Conservation (phyloP, 2,329 filamentous ascomycete species). For the Alternaria brassicicola region DNA sequence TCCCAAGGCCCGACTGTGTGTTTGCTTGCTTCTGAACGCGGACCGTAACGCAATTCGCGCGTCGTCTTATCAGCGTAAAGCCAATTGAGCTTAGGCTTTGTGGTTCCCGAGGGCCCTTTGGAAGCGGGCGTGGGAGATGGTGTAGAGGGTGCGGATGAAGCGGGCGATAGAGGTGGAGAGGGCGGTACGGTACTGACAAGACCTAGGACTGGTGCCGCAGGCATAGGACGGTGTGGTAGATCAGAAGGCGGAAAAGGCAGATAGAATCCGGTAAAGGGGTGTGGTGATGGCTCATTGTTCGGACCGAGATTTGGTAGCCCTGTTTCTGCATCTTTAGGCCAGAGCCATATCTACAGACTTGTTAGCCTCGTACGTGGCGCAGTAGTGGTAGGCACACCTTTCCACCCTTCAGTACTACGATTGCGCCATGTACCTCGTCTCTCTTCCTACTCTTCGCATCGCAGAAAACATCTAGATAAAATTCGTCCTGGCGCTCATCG, state of each 20-base stretch:
- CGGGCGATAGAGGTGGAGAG: neutral
- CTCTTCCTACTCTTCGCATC: conserved; percentile 46
- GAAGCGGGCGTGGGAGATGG: conserved; percentile 7
- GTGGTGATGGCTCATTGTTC: conserved; percentile 40
- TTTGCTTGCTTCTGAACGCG: conserved; percentile 71
- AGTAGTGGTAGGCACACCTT: conserved; percentile 44
- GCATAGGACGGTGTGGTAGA: conserved; percentile 43
- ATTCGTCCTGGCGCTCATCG: conserved; percentile 57
- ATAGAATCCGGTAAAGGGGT: conserved; percentile 59
- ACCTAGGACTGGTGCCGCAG: conserved; percentile 51
- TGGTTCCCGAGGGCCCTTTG: conserved; percentile 3
- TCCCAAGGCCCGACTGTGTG: conserved; percentile 83
- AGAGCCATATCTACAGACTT: conserved; percentile 40
- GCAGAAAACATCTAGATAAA: conserved; percentile 57
- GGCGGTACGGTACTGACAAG: conserved; percentile 56
- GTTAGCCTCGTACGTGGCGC: neutral
- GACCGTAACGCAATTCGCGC: conserved; percentile 66
- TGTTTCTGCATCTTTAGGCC: conserved; percentile 45
- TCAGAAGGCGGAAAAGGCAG: conserved; percentile 55
- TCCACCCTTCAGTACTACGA: conserved; percentile 54
- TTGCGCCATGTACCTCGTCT: conserved; percentile 51
- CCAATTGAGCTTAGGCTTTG: conserved; percentile 68
- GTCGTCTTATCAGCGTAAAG: conserved; percentile 68
- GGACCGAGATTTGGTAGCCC: conserved; percentile 31
- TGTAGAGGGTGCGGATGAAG: conserved; percentile 45